Evolutionary conservation across 202 grass and related monocot genomes (phyloP), one percentile per base, ranked within the genome.

Genomic region (Digitaria exilis): DNA sequence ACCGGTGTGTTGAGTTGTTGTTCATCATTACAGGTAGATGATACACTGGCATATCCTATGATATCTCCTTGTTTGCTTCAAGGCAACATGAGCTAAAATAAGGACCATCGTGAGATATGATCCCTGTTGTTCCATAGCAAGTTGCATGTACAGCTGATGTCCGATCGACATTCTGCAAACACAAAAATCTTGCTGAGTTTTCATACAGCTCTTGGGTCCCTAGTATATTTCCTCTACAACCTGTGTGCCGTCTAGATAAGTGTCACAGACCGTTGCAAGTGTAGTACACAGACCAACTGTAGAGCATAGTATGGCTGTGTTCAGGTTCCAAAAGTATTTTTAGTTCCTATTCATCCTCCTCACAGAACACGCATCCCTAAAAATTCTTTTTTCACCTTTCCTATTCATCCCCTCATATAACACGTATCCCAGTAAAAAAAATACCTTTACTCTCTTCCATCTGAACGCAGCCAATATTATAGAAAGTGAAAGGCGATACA

Each of bases 91-190:
- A 31, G 19, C 30, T 77, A 80, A 15, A 74, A 56, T 85, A 71
- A 77, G 48, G 63, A 11, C 45, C 54, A 50, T 15, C 48, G 56
- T 73, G 19, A 41, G 50, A 59, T 65, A 80, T 80, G 59, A 41
- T 50, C 22, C 49, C 17, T 42, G 48, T 67, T 80, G 6, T 69
- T 58, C 34, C 59, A 28, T 39, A 39, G 25, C 70, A 81, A 89
- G 45, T 76, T 29, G 86, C 71, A 39, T 71, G 43, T 77, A 76
- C 87, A 89, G 82, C 78, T 29, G 69, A 85, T 32, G 21, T 63
- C 70, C 82, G 63, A 48, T 63, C 5, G 24, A 37, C 32, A 75
- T 69, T 57, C 12, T 17, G 78, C 69, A 80, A 59, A 48, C 74
- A 73, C 48, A 65, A 79, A 24, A 43, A 49, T 50, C 46, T 80